Percentiles rank a stretch among this genome's conserved stretches.
These are phyloP conservation scores for Metschnikowia rubicola DNA, from an alignment of 805 yeast genomes.

Conservation along the genomic window DNA sequence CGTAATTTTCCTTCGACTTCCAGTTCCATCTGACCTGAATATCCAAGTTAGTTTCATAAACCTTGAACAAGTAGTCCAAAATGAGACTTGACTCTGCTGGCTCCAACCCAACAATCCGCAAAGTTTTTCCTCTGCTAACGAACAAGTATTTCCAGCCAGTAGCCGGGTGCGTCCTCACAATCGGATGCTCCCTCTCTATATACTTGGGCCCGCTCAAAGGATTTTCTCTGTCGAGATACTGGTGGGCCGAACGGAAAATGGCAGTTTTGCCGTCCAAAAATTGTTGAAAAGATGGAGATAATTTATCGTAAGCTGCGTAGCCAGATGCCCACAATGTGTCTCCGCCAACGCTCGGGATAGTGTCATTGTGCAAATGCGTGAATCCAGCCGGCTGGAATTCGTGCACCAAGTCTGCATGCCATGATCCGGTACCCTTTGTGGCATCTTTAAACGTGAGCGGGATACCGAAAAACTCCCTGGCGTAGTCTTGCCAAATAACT, in stretches of 20 bases:
- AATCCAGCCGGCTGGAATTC: conserved; percentile 54
- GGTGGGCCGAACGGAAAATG: conserved; percentile 37
- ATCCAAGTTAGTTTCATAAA: conserved; percentile 37
- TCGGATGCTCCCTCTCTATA: conserved; percentile 26
- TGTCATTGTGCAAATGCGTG: conserved; percentile 50
- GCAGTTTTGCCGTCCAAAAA: conserved; percentile 53
- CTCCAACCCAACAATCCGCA: conserved; percentile 24
- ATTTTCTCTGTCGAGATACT: conserved; percentile 31
- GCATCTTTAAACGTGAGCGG: conserved; percentile 25
- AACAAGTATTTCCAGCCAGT: conserved; percentile 28
- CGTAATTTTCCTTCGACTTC: conserved; percentile 27
- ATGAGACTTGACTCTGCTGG: conserved; percentile 19
- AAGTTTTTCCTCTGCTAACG: conserved; percentile 25
- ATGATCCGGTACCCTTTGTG: conserved; percentile 14
- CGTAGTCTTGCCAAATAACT: conserved; percentile 29
- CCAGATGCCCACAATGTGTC: conserved; percentile 56
- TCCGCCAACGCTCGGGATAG: conserved; percentile 49
- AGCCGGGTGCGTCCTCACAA: conserved; percentile 28
- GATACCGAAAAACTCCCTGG: conserved; percentile 16
- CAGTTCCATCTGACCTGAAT: conserved; percentile 32
- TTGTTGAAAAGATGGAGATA: conserved; percentile 45
- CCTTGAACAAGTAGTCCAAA: conserved; percentile 6
- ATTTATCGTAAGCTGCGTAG: conserved; percentile 52
- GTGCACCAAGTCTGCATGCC: conserved; percentile 52
- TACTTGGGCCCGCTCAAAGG: conserved; percentile 27